Evolutionary conservation across 257 asterid species (phyloP).

Genomic region (Salvia miltiorrhiza): DNA sequence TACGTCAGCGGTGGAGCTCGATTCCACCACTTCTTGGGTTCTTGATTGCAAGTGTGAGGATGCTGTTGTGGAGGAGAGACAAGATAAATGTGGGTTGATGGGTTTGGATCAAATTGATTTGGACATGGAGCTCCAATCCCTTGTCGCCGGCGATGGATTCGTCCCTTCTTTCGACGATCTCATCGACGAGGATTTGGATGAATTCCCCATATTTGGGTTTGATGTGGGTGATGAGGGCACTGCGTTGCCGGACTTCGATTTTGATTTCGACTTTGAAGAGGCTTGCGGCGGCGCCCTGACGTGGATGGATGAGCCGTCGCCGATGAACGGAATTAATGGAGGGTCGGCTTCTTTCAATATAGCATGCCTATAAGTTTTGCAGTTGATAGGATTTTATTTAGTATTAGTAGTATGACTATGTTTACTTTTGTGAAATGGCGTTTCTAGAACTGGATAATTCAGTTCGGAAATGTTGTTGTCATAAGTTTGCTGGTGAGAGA

Average conservation of each 20-base stretch:
- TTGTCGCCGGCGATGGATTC: conserved; percentile 29
- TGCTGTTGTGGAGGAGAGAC: not conserved
- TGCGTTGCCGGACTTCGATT: conserved; percentile 54
- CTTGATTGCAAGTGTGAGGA: conserved; percentile 2
- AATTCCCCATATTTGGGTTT: conserved; percentile 39
- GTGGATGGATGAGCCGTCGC: conserved; percentile 54
- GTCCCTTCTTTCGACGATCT: conserved; percentile 40
- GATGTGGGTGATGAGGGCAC: conserved; percentile 30
- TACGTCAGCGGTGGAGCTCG: conserved; percentile 54
- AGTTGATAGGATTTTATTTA: conserved; percentile 21
- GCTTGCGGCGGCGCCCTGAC: conserved; percentile 38
- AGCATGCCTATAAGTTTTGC: conserved; percentile 94
- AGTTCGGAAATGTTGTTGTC: conserved; percentile 28
- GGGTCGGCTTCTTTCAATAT: conserved; percentile 49
- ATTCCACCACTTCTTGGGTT: conserved; percentile 33
- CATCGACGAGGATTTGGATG: conserved; percentile 31
- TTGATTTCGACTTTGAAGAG: conserved; percentile 57
- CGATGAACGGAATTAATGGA: conserved; percentile 26
- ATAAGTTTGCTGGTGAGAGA: conserved; percentile 23
- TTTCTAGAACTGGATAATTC: conserved; percentile 18
- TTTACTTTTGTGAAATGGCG: no score
- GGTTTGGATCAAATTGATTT: conserved; percentile 46
- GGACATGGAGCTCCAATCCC: conserved; percentile 47
- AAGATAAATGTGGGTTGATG: conserved; percentile 29
- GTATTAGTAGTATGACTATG: not conserved